Evolutionary conservation across 345 rosid genomes (phyloP).

Genomic region (Salix udensis): DNA sequence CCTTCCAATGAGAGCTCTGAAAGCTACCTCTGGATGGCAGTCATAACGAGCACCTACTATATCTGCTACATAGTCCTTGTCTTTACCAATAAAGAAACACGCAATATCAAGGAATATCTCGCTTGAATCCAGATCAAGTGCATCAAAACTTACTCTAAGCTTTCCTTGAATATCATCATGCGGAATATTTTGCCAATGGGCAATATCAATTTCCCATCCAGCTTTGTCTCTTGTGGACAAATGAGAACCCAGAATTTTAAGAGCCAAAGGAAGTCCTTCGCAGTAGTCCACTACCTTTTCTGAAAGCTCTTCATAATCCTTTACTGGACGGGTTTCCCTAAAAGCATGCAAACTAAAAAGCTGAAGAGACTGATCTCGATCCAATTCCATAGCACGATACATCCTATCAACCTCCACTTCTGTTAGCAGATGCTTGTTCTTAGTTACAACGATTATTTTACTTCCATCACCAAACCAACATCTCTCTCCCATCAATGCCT

Average conservation of each 20-base stretch:
- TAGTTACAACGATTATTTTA: not conserved
- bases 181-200: no score
- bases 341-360: not conserved
- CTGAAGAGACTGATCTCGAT: not conserved
- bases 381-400: not conserved
- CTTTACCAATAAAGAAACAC: no score
- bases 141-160: no score
- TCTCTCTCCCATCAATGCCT: not conserved
- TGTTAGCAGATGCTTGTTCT: not conserved
- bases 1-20: no score
- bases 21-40: no score
- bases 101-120: no score
- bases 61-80: no score
- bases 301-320: not conserved
- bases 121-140: no score
- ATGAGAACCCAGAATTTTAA: not conserved
- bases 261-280: not conserved
- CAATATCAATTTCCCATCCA: not conserved
- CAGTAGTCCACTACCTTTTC: not conserved
- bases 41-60: no score
- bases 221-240: not conserved
- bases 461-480: constrained; percentile 1
- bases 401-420: not conserved
- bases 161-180: no score
- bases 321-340: not conserved